These are phyloP conservation scores for Phyllosticta citribraziliensis DNA, from an alignment of 2,329 filamentous ascomycete genomes.

Conservation along the genomic window DNA sequence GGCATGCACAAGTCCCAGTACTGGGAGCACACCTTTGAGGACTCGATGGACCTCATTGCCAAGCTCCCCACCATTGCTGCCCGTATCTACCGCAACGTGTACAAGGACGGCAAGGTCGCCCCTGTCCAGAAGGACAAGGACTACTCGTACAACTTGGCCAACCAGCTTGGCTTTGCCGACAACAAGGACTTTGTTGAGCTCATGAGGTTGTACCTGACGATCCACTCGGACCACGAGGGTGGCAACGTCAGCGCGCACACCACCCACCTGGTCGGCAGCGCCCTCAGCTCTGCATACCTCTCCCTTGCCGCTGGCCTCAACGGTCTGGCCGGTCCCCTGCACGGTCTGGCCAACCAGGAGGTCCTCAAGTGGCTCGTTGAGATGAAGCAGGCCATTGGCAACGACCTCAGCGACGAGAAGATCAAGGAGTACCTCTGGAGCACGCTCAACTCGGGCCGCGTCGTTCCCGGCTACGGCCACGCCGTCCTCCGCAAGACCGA, in stretches of 20 bases:
- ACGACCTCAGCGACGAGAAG: constrained; percentile 89
- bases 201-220: constrained; percentile 97
- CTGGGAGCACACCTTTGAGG: constrained; percentile 99
- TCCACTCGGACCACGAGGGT: constrained; percentile 99
- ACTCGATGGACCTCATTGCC: constrained; percentile 99
- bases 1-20: constrained; percentile 99
- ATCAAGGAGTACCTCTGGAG: constrained; percentile 99
- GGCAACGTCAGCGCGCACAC: constrained; percentile 98
- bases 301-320: constrained; percentile 94
- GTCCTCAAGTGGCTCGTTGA: constrained; percentile 97
- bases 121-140: constrained; percentile 97
- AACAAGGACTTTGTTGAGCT: constrained; percentile 98
- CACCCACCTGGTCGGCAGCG: constrained; percentile 93
- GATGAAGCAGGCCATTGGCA: constrained; percentile 94
- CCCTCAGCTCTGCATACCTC: constrained; percentile 94
- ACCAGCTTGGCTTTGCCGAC: constrained; percentile 92
- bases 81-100: constrained; percentile 99
- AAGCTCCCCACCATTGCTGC: constrained; percentile 97
- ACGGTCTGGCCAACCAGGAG: constrained; percentile 99
- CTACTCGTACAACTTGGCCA: constrained; percentile 98
- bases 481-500: constrained; percentile 99
- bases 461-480: constrained; percentile 97
- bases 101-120: constrained; percentile 99
- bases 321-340: constrained; percentile 93
- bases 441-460: constrained; percentile 88